These are phyloP conservation scores for Cyathus striatus DNA, from an alignment of 768 basidiomycete species.

Conservation along the genomic window DNA sequence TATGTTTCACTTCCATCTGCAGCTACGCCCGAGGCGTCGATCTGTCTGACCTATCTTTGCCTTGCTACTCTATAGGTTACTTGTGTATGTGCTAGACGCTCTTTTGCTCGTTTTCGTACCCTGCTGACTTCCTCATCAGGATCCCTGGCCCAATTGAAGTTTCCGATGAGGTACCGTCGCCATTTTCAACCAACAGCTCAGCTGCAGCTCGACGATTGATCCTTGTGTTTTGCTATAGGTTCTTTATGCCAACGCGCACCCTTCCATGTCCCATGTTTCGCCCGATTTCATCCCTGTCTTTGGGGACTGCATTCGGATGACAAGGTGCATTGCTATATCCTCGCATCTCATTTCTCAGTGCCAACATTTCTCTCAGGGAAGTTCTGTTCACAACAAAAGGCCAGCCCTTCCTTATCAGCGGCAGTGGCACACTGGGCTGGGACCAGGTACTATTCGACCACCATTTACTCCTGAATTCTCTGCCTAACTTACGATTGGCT, in stretches of 20 bases:
- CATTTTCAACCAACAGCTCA: no score
- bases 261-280: conserved; percentile 84
- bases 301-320: conserved; percentile 85
- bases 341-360: not conserved
- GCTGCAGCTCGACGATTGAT: conserved; percentile 7
- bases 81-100: conserved; percentile 36
- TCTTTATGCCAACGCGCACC: conserved; percentile 90
- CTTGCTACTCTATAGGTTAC: conserved; percentile 29
- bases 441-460: conserved; percentile 58
- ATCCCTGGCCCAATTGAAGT: conserved; percentile 65
- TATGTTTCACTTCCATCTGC: conserved; percentile 17
- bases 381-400: conserved; percentile 73
- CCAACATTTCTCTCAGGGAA: conserved; percentile 34
- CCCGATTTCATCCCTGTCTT: conserved; percentile 86
- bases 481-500: conserved; percentile 3
- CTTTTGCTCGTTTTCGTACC: not conserved
- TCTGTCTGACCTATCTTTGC: conserved; percentile 16
- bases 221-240: conserved; percentile 40
- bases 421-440: conserved; percentile 96
- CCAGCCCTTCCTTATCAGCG: conserved; percentile 92
- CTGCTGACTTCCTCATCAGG: conserved; percentile 23
- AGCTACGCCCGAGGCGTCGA: no score
- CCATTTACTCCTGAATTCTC: conserved; percentile 2
- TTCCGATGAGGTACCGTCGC: conserved; percentile 31
- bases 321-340: conserved; percentile 39